These are phyloP conservation scores for Rhodotorula sp. DNA, from an alignment of 1,284 basidiomycete species.

Conservation along the genomic window DNA sequence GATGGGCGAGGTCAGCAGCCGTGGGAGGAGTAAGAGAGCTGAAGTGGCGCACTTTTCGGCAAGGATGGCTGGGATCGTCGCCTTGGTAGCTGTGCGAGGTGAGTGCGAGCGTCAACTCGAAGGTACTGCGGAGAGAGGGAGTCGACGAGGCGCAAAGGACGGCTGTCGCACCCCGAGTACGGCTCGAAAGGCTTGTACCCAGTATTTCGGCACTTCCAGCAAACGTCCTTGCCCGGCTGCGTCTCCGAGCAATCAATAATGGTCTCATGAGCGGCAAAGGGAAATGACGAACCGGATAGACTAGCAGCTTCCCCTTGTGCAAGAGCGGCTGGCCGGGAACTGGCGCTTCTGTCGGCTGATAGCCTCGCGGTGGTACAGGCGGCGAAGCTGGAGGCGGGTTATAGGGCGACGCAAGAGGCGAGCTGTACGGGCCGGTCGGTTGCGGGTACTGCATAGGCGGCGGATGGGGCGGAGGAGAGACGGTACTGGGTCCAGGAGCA, in stretches of 20 bases:
- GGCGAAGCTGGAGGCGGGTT: constrained; percentile 1
- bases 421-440: not conserved
- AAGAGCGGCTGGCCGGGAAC: constrained; percentile 41
- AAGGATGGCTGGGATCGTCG: constrained; percentile 37
- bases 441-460: not conserved
- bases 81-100: constrained; percentile 5
- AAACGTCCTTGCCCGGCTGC: constrained; percentile 9
- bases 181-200: constrained; percentile 36
- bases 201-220: constrained; percentile 36
- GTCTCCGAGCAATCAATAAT: not conserved
- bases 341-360: constrained; percentile 34
- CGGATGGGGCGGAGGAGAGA: not conserved
- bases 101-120: no score
- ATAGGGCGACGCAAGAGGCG: not conserved
- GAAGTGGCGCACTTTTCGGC: constrained; percentile 14
- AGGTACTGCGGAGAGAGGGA: no score
- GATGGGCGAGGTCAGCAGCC: not conserved
- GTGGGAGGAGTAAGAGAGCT: not conserved
- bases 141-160: no score
- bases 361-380: not conserved
- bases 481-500: not conserved
- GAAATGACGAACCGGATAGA: constrained; percentile 28
- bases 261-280: not conserved
- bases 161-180: not conserved
- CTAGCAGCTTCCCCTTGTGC: constrained; percentile 33